Percentiles rank a stretch among this genome's conserved stretches.
Evolutionary conservation across 2,329 filamentous ascomycete genomes (phyloP).

Genomic region (Ceratocystis papillata): DNA sequence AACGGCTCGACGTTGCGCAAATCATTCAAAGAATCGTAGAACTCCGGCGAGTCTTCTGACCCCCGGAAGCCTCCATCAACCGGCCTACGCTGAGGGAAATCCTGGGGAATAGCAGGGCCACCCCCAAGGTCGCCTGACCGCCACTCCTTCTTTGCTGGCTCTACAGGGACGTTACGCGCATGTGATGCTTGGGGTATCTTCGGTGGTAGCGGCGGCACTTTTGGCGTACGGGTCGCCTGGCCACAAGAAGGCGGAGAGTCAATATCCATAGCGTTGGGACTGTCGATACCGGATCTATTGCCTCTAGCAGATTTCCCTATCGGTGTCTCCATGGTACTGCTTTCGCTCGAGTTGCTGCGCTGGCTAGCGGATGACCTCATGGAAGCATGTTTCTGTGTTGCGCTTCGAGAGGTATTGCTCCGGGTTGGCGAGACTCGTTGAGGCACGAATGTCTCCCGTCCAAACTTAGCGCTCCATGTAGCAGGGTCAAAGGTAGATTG

Average conservation of each 20-base stretch:
- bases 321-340: not conserved
- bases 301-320: not conserved
- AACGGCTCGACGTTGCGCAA: slow-evolving; percentile 48
- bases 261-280: slow-evolving; percentile 55
- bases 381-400: slow-evolving; percentile 9
- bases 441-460: slow-evolving; percentile 45
- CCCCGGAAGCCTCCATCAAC: slow-evolving; percentile 31
- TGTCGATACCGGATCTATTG: slow-evolving; percentile 31
- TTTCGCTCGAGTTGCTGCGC: slow-evolving; percentile 12
- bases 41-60: slow-evolving; percentile 47
- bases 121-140: slow-evolving; percentile 38
- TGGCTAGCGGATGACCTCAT: slow-evolving; percentile 16
- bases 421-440: slow-evolving; percentile 19
- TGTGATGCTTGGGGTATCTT: slow-evolving; percentile 25
- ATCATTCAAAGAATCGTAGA: slow-evolving; percentile 44
- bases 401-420: slow-evolving; percentile 15
- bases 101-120: not conserved
- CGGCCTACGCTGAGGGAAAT: slow-evolving; percentile 12
- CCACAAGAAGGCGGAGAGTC: slow-evolving; percentile 38
- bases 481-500: slow-evolving; percentile 37
- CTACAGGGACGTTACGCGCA: slow-evolving; percentile 46
- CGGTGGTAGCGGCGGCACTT: slow-evolving; percentile 25
- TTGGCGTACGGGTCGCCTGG: slow-evolving; percentile 27
- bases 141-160: slow-evolving; percentile 51
- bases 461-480: slow-evolving; percentile 46